Base-by-base conservation (phyloP, 129 eudicot species). In the Pseudognaphalium luteoalbum region DNA sequence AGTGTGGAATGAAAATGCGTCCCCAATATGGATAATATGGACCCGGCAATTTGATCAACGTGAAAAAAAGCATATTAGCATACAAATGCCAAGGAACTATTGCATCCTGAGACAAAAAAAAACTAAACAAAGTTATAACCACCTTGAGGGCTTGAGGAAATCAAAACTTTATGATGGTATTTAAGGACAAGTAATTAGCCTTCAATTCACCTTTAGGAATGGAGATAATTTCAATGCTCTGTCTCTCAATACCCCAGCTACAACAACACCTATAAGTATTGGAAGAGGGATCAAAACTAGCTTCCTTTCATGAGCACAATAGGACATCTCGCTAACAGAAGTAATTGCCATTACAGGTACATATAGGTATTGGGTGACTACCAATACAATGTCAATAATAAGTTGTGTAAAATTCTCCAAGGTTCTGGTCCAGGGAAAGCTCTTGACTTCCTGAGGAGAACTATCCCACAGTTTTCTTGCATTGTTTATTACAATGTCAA, bases 21-120 rank as follows among this genome's bases (percentile, higher is more conserved):
- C 98, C 97, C 98, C 98, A 93, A 63, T 90, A 90, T 39, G 96
- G 97, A 78, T 90, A 90, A 73, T 90, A 72, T 60, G 98, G 97
- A 50, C 98, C 98, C 1, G 96, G 97, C 84, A 90, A 73, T 73
- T 93, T 93, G 72, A 93, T 87, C 86, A 93, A 47, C 2, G 90
- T 76, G 87, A 90, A 90, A 83, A 90, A 82, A 58, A 84, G 70
- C 65, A 81, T 80, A 69, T 77, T 66, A 17, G 82, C 82, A 61
- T 88, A 80, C 73, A 93, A 76, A 87, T 90, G 97, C 98, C 98
- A 93, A 0, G 80, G 80, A 32, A 76, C 73, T 66, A 51, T 76
- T 1, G 80, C 80, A 76, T 76, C 80, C 80, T 76, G 80, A 33
- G 66, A 76, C 72, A 50, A 9, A 20, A 68, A 68, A 50, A 64